phyloP scores from a whole-genome alignment of 2,329 filamentous ascomycete genomes.

The Phaeosphaeriaceae sp. region DNA sequence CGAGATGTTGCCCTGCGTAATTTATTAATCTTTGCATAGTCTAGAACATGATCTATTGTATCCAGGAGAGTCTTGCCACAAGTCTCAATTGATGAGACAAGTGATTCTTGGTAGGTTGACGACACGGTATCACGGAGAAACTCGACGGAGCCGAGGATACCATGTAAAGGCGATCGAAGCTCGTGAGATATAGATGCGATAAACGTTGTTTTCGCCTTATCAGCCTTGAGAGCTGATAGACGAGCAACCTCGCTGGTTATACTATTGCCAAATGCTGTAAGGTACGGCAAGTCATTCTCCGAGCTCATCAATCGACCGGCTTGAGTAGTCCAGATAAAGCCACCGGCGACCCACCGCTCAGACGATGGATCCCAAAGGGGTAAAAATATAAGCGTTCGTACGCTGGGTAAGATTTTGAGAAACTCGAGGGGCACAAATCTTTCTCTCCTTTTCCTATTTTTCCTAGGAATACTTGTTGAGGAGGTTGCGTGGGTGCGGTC shows the following conservation, averaged over 20 bases:
- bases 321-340: slow-evolving; percentile 43
- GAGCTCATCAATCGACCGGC: slow-evolving; percentile 39
- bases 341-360: slow-evolving; percentile 41
- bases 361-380: slow-evolving; percentile 46
- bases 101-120: slow-evolving; percentile 49
- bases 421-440: slow-evolving; percentile 42
- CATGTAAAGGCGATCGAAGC: slow-evolving; percentile 65
- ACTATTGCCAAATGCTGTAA: slow-evolving; percentile 44
- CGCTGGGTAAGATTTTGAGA: slow-evolving; percentile 39
- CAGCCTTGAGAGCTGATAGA: slow-evolving; percentile 37
- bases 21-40: slow-evolving; percentile 48
- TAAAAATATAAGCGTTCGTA: slow-evolving; percentile 45
- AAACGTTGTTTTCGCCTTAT: slow-evolving; percentile 49
- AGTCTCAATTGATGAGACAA: slow-evolving; percentile 43
- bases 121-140: slow-evolving; percentile 40
- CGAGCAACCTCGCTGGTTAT: slow-evolving; percentile 43
- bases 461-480: slow-evolving; percentile 13
- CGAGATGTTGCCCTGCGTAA: slow-evolving; percentile 29
- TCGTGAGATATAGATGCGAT: slow-evolving; percentile 53
- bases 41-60: slow-evolving; percentile 49
- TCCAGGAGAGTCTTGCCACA: slow-evolving; percentile 49
- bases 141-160: slow-evolving; percentile 58
- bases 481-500: slow-evolving; percentile 26
- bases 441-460: slow-evolving; percentile 31
- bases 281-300: slow-evolving; percentile 41